A percentile compares a stretch with the other conserved stretches of the same genome.
Evolutionary conservation across 495 filamentous ascomycete genomes (phyloP).

Genomic region (Podospora australis): DNA sequence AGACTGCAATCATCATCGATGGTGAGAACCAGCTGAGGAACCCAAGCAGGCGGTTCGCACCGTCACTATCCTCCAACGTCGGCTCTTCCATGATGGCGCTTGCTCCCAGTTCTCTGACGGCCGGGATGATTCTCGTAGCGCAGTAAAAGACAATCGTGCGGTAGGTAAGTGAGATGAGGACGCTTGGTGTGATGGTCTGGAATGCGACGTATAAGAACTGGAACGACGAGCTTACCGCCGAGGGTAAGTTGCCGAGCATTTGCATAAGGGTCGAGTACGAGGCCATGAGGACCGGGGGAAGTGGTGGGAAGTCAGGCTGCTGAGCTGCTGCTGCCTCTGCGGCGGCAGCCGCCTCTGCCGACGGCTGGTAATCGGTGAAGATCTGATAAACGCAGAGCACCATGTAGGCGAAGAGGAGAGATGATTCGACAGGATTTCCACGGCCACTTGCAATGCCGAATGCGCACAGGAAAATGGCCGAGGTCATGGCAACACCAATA

Average conservation of each 20-base stretch:
- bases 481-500: conserved; percentile 86
- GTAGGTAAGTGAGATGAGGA: conserved; percentile 89
- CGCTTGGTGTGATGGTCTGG: conserved; percentile 87
- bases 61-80: conserved; percentile 76
- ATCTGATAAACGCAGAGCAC: conserved; percentile 98
- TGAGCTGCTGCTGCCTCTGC: conserved; percentile 38
- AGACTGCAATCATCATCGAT: conserved; percentile 85
- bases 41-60: conserved; percentile 67
- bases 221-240: conserved; percentile 74
- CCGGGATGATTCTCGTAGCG: conserved; percentile 92
- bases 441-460: conserved; percentile 93
- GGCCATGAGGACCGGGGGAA: conserved; percentile 98
- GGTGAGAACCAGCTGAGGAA: conserved; percentile 89
- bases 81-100: conserved; percentile 76
- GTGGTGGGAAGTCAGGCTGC: conserved; percentile 81
- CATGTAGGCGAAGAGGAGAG: conserved; percentile 91
- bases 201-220: conserved; percentile 84
- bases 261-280: conserved; percentile 88
- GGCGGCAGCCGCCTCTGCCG: conserved; percentile 50
- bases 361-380: conserved; percentile 94
- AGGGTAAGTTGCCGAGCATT: conserved; percentile 73
- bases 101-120: conserved; percentile 78
- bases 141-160: conserved; percentile 91
- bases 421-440: conserved; percentile 93
- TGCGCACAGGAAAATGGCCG: conserved; percentile 81